Conservation (phyloP, 75 land plant species). For the Pinus taeda region DNA sequence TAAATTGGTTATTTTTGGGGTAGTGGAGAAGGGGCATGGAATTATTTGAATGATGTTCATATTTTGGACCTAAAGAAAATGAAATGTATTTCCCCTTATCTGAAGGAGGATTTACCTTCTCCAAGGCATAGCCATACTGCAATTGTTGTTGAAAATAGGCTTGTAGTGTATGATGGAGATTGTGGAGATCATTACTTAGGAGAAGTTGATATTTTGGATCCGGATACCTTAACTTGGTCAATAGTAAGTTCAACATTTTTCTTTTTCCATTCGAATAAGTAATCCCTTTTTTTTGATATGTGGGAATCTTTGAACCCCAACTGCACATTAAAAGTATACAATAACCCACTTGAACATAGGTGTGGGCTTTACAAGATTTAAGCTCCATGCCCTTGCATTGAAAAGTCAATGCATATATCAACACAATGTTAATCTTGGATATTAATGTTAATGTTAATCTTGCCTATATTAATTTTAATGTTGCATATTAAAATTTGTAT, state of each 20-base stretch:
- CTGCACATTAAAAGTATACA: too few relatives aligned
- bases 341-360: too few relatives aligned
- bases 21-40: constrained; percentile 79
- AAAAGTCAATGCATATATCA: too few relatives aligned
- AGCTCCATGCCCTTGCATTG: too few relatives aligned
- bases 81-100: constrained; percentile 63
- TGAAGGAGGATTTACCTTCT: constrained; percentile 58
- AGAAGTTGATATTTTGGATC: constrained; percentile 69
- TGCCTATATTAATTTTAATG: too few relatives aligned
- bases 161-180: constrained; percentile 92
- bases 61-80: constrained; percentile 67
- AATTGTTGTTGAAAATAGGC: constrained; percentile 45
- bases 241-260: constrained; percentile 27
- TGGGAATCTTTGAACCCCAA: background rate
- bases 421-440: too few relatives aligned
- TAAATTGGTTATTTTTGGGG: constrained; percentile 78
- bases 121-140: constrained; percentile 87
- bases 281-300: background rate
- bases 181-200: constrained; percentile 80
- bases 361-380: too few relatives aligned
- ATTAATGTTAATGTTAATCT: too few relatives aligned
- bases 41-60: constrained; percentile 86
- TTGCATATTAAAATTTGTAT: too few relatives aligned
- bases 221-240: constrained; percentile 60
- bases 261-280: too few relatives aligned